phyloP scores from a whole-genome alignment of 805 yeast genomes.

The Lipomyces orientalis region DNA sequence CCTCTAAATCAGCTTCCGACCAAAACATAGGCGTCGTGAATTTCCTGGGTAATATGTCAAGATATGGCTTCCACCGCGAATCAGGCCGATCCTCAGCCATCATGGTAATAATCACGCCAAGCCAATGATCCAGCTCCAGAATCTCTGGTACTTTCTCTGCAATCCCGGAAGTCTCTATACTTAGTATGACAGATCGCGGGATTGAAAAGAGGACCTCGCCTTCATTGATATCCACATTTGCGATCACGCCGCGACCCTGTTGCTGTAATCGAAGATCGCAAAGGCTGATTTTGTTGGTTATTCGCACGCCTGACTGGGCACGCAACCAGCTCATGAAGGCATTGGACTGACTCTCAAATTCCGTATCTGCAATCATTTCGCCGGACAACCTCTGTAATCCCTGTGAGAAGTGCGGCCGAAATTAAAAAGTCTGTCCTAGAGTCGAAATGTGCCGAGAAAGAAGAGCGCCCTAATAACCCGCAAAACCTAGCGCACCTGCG shows the following conservation, averaged over 20 bases:
- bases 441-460: too few relatives aligned
- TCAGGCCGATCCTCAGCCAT: constrained; percentile 62
- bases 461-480: too few relatives aligned
- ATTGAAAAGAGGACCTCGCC: constrained; percentile 74
- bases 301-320: constrained; percentile 28
- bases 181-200: constrained; percentile 64
- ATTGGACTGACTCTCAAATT: constrained; percentile 16
- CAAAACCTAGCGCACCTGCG: too few relatives aligned
- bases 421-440: too few relatives aligned
- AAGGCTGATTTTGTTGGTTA: constrained; percentile 64
- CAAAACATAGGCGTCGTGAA: constrained; percentile 82
- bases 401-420: not conserved
- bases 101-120: constrained; percentile 70
- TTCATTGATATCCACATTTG: constrained; percentile 60
- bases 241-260: constrained; percentile 83
- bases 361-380: not conserved
- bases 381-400: not conserved
- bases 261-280: constrained; percentile 61
- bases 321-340: constrained; percentile 31
- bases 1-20: constrained; percentile 64
- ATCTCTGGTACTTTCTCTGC: constrained; percentile 39
- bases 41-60: constrained; percentile 66
- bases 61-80: constrained; percentile 73
- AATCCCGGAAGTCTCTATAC: constrained; percentile 56
- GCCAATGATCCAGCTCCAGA: constrained; percentile 66